These are phyloP conservation scores for Tagetes patula DNA, from an alignment of 129 eudicot genomes.

Conservation along the genomic window DNA sequence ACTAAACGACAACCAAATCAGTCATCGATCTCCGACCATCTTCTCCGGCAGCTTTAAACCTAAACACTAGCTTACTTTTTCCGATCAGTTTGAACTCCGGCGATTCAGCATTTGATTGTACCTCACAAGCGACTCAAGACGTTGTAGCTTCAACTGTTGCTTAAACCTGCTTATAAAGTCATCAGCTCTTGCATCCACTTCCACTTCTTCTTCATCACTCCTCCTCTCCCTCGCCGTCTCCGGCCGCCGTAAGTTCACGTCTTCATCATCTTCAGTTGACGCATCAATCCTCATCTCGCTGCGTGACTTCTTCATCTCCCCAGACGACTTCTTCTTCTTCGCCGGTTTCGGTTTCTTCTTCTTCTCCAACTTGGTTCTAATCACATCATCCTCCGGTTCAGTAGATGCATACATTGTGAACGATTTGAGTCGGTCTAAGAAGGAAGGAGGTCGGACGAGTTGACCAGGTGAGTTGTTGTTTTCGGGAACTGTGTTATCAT, in stretches of 20 bases:
- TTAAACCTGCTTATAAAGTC: slow-evolving; percentile 62
- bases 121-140: slow-evolving; percentile 58
- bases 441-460: slow-evolving; percentile 33
- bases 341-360: neutral
- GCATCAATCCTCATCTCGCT: slow-evolving; percentile 32
- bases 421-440: slow-evolving; percentile 52
- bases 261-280: slow-evolving; percentile 21
- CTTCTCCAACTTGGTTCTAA: slow-evolving; percentile 31
- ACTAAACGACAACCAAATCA: too few species aligned
- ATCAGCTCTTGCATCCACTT: slow-evolving; percentile 63
- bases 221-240: slow-evolving; percentile 33
- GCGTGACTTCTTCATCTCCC: slow-evolving; percentile 43
- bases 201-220: slow-evolving; percentile 39
- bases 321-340: slow-evolving; percentile 15
- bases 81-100: slow-evolving; percentile 5
- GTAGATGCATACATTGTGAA: slow-evolving; percentile 25
- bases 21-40: neutral
- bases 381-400: slow-evolving; percentile 14
- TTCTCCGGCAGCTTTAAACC: neutral
- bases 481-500: too few species aligned
- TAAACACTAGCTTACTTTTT: too few species aligned
- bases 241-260: slow-evolving; percentile 35
- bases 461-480: slow-evolving; percentile 24
- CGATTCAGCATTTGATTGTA: slow-evolving; percentile 45
- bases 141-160: slow-evolving; percentile 66